A percentile compares a stretch with the other conserved stretches of the same genome.
Evolutionary conservation across 2,329 filamentous ascomycete species (phyloP).

Genomic region (Exserohilum rostratum): DNA sequence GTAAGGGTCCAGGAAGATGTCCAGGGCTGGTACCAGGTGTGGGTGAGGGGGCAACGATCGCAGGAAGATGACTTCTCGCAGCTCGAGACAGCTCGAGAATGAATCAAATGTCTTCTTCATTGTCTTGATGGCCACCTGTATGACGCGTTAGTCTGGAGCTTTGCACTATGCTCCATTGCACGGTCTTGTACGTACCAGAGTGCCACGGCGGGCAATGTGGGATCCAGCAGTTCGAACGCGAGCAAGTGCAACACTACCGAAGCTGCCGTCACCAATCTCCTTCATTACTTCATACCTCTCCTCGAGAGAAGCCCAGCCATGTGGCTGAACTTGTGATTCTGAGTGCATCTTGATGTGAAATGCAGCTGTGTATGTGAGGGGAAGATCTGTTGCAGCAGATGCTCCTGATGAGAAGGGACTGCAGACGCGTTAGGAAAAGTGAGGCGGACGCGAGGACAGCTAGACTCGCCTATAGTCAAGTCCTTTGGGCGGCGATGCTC

Average conservation of each 20-base stretch:
- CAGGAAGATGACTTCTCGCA: conserved; percentile 96
- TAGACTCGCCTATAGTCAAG: conserved; percentile 26
- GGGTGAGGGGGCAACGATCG: conserved; percentile 84
- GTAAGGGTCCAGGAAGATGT: conserved; percentile 96
- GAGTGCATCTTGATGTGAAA: conserved; percentile 67
- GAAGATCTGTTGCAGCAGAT: conserved; percentile 15
- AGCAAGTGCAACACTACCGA: conserved; percentile 92
- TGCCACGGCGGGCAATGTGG: conserved; percentile 85
- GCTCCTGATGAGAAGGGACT: conserved; percentile 21
- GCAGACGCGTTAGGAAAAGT: conserved; percentile 18
- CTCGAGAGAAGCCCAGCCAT: conserved; percentile 75
- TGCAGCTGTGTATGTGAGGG: conserved; percentile 15
- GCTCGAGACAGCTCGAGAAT: conserved; percentile 85
- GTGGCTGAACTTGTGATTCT: conserved; percentile 73
- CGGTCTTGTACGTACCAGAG: conserved; percentile 71
- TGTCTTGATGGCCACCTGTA: conserved; percentile 95
- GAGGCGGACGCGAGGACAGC: not conserved
- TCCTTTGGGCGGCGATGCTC: conserved; percentile 19
- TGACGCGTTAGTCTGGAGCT: conserved; percentile 29
- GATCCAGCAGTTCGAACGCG: conserved; percentile 90
- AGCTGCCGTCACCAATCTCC: conserved; percentile 98
- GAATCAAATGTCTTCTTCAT: conserved; percentile 99
- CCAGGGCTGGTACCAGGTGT: conserved; percentile 94
- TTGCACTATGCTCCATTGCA: conserved; percentile 5
- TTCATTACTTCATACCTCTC: conserved; percentile 97